phyloP scores from a whole-genome alignment of 352 stramenopile genomes.

The Pythium rhizo-oryzae region DNA sequence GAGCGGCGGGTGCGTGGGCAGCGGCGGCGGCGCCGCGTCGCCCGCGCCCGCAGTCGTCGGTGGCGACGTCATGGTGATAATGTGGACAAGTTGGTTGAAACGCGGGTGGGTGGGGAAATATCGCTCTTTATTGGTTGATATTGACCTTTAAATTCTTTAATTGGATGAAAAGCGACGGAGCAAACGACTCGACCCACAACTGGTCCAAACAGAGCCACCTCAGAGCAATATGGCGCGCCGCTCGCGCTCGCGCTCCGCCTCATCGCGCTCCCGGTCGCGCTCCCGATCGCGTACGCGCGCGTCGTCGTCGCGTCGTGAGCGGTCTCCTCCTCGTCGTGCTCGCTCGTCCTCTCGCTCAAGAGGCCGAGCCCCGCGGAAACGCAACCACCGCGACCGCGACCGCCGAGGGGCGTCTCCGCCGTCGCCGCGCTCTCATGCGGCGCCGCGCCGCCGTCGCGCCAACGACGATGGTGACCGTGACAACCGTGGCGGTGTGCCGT shows the following conservation, averaged over 20 bases:
- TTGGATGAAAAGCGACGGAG: no score
- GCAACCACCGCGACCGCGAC: neutral
- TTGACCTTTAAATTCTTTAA: no score
- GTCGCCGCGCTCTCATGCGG: no score
- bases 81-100: neutral
- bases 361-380: neutral
- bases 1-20: no score
- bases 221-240: conserved; percentile 5
- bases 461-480: neutral
- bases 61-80: neutral
- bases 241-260: neutral
- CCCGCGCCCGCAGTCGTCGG: neutral
- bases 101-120: neutral
- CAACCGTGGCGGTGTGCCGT: conserved; percentile 43
- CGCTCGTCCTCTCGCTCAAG: conserved; percentile 1
- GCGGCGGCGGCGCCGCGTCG: neutral
- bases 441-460: neutral
- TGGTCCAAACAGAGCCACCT: neutral
- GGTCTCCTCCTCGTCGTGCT: neutral
- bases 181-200: no score
- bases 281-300: conserved; percentile 2
- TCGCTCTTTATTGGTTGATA: neutral
- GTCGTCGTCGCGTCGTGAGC: neutral
- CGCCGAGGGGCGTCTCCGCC: neutral
- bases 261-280: conserved; percentile 10